Base-by-base conservation (phyloP, 2,329 filamentous ascomycete genomes). In the Curvularia sp. region DNA sequence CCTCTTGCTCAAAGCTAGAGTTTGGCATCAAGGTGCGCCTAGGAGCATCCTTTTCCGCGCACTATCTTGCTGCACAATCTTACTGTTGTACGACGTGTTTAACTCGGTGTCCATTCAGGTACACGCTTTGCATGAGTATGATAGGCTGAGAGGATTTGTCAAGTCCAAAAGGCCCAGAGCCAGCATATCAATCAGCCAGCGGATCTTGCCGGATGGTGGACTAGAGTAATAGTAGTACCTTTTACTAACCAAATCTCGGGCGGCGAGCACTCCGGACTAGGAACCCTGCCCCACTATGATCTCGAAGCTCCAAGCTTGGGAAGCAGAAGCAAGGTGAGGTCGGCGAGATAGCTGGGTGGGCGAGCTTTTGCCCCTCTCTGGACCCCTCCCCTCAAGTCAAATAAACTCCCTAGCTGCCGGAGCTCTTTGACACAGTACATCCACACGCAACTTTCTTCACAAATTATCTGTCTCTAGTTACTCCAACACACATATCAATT, bases 111-210 rank as follows among this genome's bases (percentile, higher is more conserved):
- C 41, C 55, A 46, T 28, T 33, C 30, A 58, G 55, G 57, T 59
- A 55, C 53, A 42, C 42, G 53, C 56, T 13, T 31, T 31, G 1
- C 24, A 26, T 38, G 5, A 8, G 22, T 28, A 24, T 60, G 47
- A 63, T 65, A 62, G 62, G 60, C 26, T 38, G 33, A 33, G 51
- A 56, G 53, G 53, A 66, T 66, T 66, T 66, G 64, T 66, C 60
- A 66, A 53, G 39, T 24, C 13, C 4, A 43, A 13, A 7, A 43
- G 13, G 22, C 41, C 26, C 8, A 26, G 24, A 38, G 15, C 35
- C 13, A 38, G 2, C 15, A 38, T 8, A 38, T 35, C 33, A 15
- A 35, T 15, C 33, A 38, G 15, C 6, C 35, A 38, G 35, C 35
- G 35, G 35, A 38, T 38, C 15, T 38, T 8, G 35, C 15, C 35